Base-by-base conservation (phyloP, 441 rosid species). In the Macaranga tanarius region DNA sequence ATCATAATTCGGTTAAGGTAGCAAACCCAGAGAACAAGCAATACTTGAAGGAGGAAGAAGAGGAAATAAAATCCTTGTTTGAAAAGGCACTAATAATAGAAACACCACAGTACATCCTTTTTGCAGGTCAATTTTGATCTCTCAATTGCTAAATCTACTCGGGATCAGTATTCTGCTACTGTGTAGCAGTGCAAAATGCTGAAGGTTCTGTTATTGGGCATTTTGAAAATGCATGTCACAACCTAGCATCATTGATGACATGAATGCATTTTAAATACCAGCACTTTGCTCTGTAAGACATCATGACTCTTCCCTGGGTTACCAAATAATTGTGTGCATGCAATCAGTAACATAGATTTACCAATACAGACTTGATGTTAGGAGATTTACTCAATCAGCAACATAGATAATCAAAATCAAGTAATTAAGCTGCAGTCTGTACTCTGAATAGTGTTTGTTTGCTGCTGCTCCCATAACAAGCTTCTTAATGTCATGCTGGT, bases 401-500 rank as follows among this genome's bases (percentile, higher is more conserved):
- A 70, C 23, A 64, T 60, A 5, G 19, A 63, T 5, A 15, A 61
- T 19, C 47, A 42, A 48, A 47, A 38, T n/a, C 67, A 67, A 12
- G 62, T 11, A 68, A 11, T 47, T 64, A 77, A 25, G 77, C 11
- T 12, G 56, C 65, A 20, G 58, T 67, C 57, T 58, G 50, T 90
- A 92, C 92, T 81, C 82, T 34, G 87, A 73, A 81, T 80, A 86
- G 56, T 78, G 87, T 65, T 76, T 78, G 76, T 88, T 83, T 58
- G 93, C 82, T 58, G 95, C 90, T 40, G 90, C 96, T 69, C 96
- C 96, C 87, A 91, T 89, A 48, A 92, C 86, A 72, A 89, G 94
- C 81, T 82, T 85, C 82, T 81, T 90, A 72, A 92, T 85, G 45
- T 69, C 64, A 71, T 86, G 75, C 65, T 20, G 71, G 70, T 66